A percentile compares a stretch with the other conserved stretches of the same genome.
Conservation (phyloP, 2,329 filamentous ascomycete genomes). For the Emmonsia crescens region DNA sequence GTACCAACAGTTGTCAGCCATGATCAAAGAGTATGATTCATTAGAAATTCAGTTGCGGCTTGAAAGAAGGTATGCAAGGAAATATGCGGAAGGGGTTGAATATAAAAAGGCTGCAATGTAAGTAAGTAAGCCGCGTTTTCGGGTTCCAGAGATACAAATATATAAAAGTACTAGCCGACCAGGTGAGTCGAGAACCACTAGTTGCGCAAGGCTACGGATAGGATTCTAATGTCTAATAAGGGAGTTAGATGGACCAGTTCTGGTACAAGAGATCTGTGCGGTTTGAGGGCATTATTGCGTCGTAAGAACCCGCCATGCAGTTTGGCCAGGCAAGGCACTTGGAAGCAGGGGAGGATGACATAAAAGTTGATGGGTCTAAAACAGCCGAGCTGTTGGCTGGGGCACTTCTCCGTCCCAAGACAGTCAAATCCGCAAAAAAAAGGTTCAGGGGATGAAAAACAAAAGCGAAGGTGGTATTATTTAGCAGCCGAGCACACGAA, state of each 20-base stretch:
- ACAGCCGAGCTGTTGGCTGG: not conserved
- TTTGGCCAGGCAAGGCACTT: not conserved
- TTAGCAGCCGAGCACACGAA: slow-evolving; percentile 1
- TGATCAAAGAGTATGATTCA: not conserved
- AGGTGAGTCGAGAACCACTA: slow-evolving; percentile 2
- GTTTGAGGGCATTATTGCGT: not conserved
- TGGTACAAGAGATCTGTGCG: not conserved
- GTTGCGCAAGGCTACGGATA: slow-evolving; percentile 1
- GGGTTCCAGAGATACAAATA: not conserved
- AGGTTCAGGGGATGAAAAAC: not conserved
- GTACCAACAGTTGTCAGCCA: not conserved
- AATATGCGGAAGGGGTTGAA: not conserved
- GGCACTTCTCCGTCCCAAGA: not conserved
- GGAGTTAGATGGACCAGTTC: not conserved
- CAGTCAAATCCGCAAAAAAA: not conserved
- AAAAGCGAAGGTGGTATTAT: not conserved
- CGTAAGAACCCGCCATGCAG: not conserved
- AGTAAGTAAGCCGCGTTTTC: not conserved
- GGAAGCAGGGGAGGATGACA: not conserved
- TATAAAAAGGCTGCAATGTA: not conserved
- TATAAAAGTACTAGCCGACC: not conserved
- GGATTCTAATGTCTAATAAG: not conserved
- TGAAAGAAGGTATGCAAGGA: not conserved
- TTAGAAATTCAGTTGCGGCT: not conserved
- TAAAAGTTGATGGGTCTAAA: slow-evolving; percentile 1